These are phyloP conservation scores for Sarocladiaceae sp. DNA, from an alignment of 2,329 filamentous ascomycete species.

Conservation along the genomic window DNA sequence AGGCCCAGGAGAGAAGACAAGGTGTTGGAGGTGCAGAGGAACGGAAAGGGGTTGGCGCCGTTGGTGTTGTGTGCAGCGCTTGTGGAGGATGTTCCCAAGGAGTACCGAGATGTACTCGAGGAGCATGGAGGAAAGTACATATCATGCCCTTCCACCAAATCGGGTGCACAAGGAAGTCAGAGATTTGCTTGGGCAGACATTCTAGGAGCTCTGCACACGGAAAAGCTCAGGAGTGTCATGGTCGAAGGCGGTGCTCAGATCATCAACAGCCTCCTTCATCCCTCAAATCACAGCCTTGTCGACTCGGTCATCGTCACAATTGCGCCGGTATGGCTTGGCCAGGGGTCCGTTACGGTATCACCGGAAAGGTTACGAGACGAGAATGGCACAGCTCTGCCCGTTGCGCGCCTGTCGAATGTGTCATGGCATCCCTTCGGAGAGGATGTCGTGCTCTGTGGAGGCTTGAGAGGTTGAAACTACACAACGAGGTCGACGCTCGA, in stretches of 20 bases:
- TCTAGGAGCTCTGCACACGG: conserved; percentile 48
- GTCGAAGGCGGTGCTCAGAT: conserved; percentile 82
- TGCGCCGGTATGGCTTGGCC: conserved; percentile 85
- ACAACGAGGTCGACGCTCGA: not conserved
- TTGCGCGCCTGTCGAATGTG: conserved; percentile 62
- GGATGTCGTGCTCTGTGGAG: conserved; percentile 79
- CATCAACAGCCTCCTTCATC: conserved; percentile 74
- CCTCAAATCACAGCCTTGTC: conserved; percentile 56
- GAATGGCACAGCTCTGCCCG: conserved; percentile 50
- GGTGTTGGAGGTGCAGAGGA: conserved; percentile 60
- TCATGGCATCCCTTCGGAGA: conserved; percentile 76
- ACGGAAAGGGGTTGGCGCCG: conserved; percentile 66
- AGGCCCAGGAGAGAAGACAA: conserved; percentile 54
- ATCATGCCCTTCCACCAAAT: conserved; percentile 27
- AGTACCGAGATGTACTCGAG: conserved; percentile 38
- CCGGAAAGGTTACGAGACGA: conserved; percentile 54
- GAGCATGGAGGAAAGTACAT: conserved; percentile 51
- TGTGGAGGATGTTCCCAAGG: conserved; percentile 37
- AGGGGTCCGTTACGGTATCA: conserved; percentile 73
- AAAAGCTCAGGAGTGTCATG: conserved; percentile 77
- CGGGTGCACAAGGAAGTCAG: conserved; percentile 29
- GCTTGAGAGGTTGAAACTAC: conserved; percentile 31
- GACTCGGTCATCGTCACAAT: conserved; percentile 83
- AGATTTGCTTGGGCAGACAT: conserved; percentile 62
- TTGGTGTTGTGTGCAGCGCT: conserved; percentile 59